phyloP scores from a whole-genome alignment of 352 stramenopile species.

The Phytophthora litchii region DNA sequence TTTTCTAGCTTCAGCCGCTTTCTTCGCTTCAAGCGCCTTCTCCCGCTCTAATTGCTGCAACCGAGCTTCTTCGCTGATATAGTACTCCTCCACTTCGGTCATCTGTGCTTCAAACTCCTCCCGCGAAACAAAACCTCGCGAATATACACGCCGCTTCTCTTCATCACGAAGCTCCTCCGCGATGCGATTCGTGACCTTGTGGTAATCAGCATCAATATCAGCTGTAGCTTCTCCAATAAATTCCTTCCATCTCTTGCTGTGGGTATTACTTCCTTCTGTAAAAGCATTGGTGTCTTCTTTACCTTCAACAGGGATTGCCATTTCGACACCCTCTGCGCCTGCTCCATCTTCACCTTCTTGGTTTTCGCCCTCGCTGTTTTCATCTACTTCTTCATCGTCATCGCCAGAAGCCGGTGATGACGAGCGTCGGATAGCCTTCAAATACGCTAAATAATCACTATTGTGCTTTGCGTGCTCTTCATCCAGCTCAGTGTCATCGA shows the following conservation, averaged over 20 bases:
- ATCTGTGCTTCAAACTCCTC: conserved; percentile 54
- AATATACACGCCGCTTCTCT: conserved; percentile 48
- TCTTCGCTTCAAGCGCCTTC: conserved; percentile 34
- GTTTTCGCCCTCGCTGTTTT: conserved; percentile 4
- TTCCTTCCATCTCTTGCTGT: conserved; percentile 56
- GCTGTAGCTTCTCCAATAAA: conserved; percentile 71
- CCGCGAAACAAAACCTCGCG: conserved; percentile 58
- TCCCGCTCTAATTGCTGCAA: conserved; percentile 35
- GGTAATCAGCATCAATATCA: conserved; percentile 48
- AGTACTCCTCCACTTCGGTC: conserved; percentile 40
- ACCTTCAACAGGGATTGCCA: conserved; percentile 7
- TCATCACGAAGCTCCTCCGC: conserved; percentile 50
- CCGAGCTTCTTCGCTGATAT: conserved; percentile 40
- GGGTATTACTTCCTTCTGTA: conserved; percentile 18
- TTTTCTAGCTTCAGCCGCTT: conserved; percentile 30
- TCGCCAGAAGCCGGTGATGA: conserved; percentile 14
- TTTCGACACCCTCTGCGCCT: conserved; percentile 26
- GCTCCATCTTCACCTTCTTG: conserved; percentile 4
- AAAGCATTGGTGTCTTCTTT: conserved; percentile 23
- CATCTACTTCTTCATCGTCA: conserved; percentile 5
- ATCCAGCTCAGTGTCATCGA: conserved; percentile 78
- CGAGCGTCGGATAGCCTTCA: conserved; percentile 44
- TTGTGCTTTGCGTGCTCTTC: conserved; percentile 49
- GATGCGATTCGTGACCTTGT: conserved; percentile 59
- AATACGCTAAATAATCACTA: conserved; percentile 56